Conservation (phyloP, 306 rosid species). For the Trifolium fragiferum region DNA sequence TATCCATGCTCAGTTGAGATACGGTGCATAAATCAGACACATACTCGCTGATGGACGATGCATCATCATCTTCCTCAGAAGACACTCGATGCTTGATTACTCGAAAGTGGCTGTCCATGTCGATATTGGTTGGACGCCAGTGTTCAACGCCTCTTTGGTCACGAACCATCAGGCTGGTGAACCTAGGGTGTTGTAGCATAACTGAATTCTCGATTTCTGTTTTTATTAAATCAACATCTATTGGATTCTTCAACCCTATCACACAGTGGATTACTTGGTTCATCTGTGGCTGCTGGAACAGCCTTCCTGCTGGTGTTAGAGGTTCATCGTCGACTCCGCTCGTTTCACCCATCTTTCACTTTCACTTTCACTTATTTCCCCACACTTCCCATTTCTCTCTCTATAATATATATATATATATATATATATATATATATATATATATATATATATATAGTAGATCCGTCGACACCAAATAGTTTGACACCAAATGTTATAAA, state of each 20-base stretch:
- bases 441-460: no score
- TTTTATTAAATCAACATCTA: slow-evolving; percentile 52
- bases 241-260: slow-evolving; percentile 59
- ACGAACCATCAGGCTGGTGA: slow-evolving; percentile 71
- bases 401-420: no score
- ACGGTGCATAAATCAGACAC: slow-evolving; percentile 54
- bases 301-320: slow-evolving; percentile 75
- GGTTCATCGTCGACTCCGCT: slow-evolving; percentile 55
- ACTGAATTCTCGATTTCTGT: slow-evolving; percentile 46
- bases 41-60: slow-evolving; percentile 58
- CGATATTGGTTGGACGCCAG: slow-evolving; percentile 72
- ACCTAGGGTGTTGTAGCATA: slow-evolving; percentile 65
- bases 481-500: no score
- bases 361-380: no score
- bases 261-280: slow-evolving; percentile 71
- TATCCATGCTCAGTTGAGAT: slow-evolving; percentile 48
- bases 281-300: slow-evolving; percentile 64
- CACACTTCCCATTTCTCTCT: no score
- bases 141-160: slow-evolving; percentile 62
- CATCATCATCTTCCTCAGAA: slow-evolving; percentile 4
- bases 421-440: no score
- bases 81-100: slow-evolving; percentile 41
- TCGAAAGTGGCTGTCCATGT: slow-evolving; percentile 58
- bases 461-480: no score
- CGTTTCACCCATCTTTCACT: neutral